phyloP scores from a whole-genome alignment of 2,329 filamentous ascomycete species.

The Aspergillus novofumigatus region DNA sequence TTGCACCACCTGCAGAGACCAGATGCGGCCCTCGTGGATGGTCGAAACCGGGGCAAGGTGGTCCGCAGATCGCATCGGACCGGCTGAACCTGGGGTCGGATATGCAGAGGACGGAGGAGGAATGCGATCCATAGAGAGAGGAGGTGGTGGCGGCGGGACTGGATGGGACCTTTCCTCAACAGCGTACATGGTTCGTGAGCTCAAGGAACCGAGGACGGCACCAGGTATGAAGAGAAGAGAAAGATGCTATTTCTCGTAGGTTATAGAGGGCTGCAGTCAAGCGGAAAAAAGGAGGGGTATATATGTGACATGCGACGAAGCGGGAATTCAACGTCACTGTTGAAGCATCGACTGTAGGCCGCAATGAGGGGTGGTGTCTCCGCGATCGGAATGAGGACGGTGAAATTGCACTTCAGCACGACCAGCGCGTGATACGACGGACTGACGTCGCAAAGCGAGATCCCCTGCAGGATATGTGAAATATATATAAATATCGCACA shows the following conservation, averaged over 20 bases:
- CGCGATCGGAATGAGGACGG: slow-evolving; percentile 9
- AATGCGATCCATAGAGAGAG: slow-evolving; percentile 40
- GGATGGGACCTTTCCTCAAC: slow-evolving; percentile 36
- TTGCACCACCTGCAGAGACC: slow-evolving; percentile 75
- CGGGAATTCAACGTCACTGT: slow-evolving; percentile 4
- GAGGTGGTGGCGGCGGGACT: slow-evolving; percentile 31
- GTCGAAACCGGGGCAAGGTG: slow-evolving; percentile 39
- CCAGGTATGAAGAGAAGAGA: slow-evolving; percentile 8
- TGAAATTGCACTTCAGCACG: slow-evolving; percentile 2
- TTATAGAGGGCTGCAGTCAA: slow-evolving; percentile 1
- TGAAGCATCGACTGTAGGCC: slow-evolving; percentile 24
- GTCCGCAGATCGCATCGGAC: slow-evolving; percentile 28
- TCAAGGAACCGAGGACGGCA: slow-evolving; percentile 21
- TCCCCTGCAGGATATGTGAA: not conserved
- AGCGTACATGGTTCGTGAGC: slow-evolving; percentile 35
- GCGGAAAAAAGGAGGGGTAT: slow-evolving; percentile 5
- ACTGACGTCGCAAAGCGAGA: not conserved
- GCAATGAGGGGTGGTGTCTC: slow-evolving; percentile 7
- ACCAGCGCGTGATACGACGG: not conserved
- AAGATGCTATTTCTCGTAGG: not conserved
- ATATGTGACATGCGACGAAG: slow-evolving; percentile 21
- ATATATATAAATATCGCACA: not conserved
- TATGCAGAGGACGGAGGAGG: slow-evolving; percentile 32
- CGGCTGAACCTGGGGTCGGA: slow-evolving; percentile 31
- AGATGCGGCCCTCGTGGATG: slow-evolving; percentile 41